A percentile compares a stretch with the other conserved stretches of the same genome.
These are phyloP conservation scores for Aureobasidium vineae DNA, from an alignment of 2,329 filamentous ascomycete species.

Conservation along the genomic window DNA sequence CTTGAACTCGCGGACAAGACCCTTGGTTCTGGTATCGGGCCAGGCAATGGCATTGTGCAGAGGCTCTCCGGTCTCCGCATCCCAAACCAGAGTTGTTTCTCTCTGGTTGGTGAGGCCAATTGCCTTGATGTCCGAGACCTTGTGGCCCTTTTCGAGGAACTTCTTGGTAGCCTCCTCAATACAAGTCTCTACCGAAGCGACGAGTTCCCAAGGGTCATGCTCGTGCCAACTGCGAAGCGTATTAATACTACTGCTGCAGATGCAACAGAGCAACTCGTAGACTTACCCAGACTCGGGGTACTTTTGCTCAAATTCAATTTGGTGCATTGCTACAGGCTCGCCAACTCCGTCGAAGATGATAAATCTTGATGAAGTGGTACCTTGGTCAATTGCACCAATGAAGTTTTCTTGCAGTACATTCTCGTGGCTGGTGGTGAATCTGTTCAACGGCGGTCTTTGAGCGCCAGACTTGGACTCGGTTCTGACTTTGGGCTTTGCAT, in stretches of 20 bases:
- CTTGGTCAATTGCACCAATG: conserved; percentile 81
- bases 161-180: conserved; percentile 70
- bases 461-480: conserved; percentile 17
- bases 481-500: conserved; percentile 20
- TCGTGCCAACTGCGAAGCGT: conserved; percentile 71
- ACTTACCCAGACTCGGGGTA: conserved; percentile 79
- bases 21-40: conserved; percentile 77
- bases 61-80: conserved; percentile 71
- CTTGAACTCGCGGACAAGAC: conserved; percentile 73
- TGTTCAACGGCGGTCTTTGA: conserved; percentile 27
- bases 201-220: conserved; percentile 73
- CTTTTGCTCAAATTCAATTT: conserved; percentile 76
- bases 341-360: conserved; percentile 79
- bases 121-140: conserved; percentile 64
- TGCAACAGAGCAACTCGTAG: neutral
- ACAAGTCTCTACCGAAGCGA: conserved; percentile 69
- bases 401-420: conserved; percentile 56
- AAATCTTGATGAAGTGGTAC: conserved; percentile 81
- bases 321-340: conserved; percentile 72
- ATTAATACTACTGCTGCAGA: conserved; percentile 9
- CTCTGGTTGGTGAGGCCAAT: conserved; percentile 86
- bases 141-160: conserved; percentile 66
- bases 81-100: conserved; percentile 85
- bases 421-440: conserved; percentile 39
- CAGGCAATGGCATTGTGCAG: conserved; percentile 81